Conservation (phyloP, 169 alveolate species). For the Cryptosporidium muris region DNA sequence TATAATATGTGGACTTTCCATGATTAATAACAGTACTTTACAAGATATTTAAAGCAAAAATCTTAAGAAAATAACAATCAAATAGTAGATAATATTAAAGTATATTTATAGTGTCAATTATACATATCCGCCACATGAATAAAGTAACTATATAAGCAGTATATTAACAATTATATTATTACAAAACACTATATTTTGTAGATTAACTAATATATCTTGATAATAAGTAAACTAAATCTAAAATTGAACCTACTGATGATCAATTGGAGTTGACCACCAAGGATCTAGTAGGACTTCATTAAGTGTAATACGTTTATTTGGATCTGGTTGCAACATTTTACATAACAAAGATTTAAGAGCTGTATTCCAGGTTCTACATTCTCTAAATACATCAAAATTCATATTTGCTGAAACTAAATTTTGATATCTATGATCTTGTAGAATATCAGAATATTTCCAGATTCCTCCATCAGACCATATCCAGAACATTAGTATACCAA, state of each 20-base stretch:
- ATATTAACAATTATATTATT: too few relatives aligned
- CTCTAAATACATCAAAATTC: constrained; percentile 64
- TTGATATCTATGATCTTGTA: constrained; percentile 76
- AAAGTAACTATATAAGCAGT: too few relatives aligned
- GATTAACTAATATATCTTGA: too few relatives aligned
- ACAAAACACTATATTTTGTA: too few relatives aligned
- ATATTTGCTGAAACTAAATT: constrained; percentile 52
- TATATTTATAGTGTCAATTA: too few relatives aligned
- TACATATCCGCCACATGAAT: too few relatives aligned
- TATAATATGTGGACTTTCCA: constrained; percentile 75
- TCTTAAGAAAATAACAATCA: too few relatives aligned
- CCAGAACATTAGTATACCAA: constrained; percentile 80
- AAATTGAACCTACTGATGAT: background rate
- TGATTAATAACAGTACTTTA: background rate
- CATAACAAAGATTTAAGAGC: constrained; percentile 14
- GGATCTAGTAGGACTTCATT: constrained; percentile 50
- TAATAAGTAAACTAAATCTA: too few relatives aligned
- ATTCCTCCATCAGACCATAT: constrained; percentile 83
- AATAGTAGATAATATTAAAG: too few relatives aligned
- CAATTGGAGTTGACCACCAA: constrained; percentile 36
- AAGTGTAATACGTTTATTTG: constrained; percentile 56
- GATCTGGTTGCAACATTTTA: constrained; percentile 60
- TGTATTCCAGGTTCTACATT: constrained; percentile 58
- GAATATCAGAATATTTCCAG: constrained; percentile 81
- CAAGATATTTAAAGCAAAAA: background rate